Conservation (phyloP, 2,329 filamentous ascomycete species). For the Colletotrichum lindemuthianum region DNA sequence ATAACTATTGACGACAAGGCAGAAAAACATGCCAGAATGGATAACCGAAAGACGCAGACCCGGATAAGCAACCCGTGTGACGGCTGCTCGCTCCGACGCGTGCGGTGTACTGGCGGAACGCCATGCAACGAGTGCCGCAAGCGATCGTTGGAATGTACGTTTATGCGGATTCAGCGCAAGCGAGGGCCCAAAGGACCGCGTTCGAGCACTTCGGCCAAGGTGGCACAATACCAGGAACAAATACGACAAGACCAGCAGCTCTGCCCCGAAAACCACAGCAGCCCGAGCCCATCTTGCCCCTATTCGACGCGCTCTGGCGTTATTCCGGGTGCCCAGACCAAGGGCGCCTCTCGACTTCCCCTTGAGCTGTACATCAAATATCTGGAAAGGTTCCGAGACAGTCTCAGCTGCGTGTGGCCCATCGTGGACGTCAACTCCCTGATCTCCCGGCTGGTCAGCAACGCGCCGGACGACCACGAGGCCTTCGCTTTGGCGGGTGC, state of each 20-base stretch:
- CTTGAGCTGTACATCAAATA: not conserved
- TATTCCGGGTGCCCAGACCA: too few relatives aligned
- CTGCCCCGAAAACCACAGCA: not conserved
- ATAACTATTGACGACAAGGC: too few relatives aligned
- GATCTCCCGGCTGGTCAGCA: not conserved
- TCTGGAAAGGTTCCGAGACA: not conserved
- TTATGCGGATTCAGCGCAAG: conserved; percentile 1
- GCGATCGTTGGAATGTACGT: conserved; percentile 8
- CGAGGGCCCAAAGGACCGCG: conserved; percentile 2
- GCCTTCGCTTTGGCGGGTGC: conserved; percentile 40
- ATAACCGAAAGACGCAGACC: not conserved
- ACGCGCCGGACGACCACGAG: conserved; percentile 36
- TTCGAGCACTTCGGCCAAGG: not conserved
- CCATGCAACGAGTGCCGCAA: conserved; percentile 19
- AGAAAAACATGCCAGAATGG: not conserved
- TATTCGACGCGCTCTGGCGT: too few relatives aligned
- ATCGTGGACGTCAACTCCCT: not conserved
- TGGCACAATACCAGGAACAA: not conserved
- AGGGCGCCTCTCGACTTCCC: too few relatives aligned
- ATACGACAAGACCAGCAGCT: not conserved
- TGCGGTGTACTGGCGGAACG: conserved; percentile 1
- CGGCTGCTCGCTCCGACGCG: conserved; percentile 6
- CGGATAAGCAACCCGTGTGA: conserved; percentile 7
- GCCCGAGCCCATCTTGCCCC: not conserved
- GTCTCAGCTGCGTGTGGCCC: too few relatives aligned